Evolutionary conservation across 371 early-diverging fungal genomes (phyloP).

Genomic region (Mortierella sp.): DNA sequence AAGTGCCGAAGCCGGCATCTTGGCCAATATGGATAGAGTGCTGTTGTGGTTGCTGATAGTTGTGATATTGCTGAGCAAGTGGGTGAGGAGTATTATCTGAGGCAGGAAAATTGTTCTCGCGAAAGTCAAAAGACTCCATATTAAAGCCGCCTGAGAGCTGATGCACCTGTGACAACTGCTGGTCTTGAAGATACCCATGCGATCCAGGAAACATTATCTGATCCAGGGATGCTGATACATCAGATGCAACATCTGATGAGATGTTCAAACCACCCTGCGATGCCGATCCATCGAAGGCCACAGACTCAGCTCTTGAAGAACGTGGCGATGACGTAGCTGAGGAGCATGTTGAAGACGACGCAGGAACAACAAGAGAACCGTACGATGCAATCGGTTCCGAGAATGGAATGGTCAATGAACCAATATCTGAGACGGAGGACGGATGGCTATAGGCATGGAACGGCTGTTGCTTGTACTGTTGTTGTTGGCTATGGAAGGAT

Average conservation of each 20-base stretch:
- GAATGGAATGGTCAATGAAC: slow-evolving; percentile 32
- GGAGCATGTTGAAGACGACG: slow-evolving; percentile 41
- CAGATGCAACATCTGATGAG: neutral
- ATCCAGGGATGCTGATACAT: neutral
- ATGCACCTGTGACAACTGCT: neutral
- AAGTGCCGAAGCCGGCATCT: slow-evolving; percentile 2
- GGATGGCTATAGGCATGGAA: neutral
- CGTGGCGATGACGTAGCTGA: slow-evolving; percentile 37
- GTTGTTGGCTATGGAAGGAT: neutral
- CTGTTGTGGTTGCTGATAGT: slow-evolving; percentile 20
- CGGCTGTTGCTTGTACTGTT: neutral
- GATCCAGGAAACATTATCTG: neutral
- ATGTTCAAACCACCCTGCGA: neutral
- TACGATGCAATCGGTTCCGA: slow-evolving; percentile 25
- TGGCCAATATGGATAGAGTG: slow-evolving; percentile 5
- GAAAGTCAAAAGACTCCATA: neutral
- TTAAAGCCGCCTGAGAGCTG: neutral
- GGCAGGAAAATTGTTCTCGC: neutral
- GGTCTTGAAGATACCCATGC: neutral
- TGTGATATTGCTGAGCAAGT: slow-evolving; percentile 4
- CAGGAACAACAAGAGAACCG: slow-evolving; percentile 51
- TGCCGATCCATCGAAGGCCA: neutral
- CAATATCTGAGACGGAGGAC: slow-evolving; percentile 12
- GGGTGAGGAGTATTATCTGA: neutral
- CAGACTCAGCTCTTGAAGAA: neutral